Evolutionary conservation across 768 basidiomycete genomes (phyloP).

Genomic region (Lactarius sp.): DNA sequence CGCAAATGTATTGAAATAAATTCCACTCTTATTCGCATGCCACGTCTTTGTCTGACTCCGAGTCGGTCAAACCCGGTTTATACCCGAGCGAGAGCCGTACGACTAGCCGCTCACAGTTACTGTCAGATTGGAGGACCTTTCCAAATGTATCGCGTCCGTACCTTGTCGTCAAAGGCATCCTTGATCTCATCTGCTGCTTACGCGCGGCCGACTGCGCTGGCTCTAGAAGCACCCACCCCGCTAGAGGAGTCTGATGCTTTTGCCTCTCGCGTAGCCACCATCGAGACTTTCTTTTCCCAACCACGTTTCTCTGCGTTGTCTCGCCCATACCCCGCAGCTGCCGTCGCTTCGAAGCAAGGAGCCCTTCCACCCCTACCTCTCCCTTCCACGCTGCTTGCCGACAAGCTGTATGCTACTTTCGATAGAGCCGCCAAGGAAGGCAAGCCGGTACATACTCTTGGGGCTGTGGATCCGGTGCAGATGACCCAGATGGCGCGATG

Average conservation of each 20-base stretch:
- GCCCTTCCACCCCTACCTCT: constrained; percentile 73
- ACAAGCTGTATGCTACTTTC: constrained; percentile 77
- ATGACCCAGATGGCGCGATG: constrained; percentile 91
- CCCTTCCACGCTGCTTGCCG: constrained; percentile 70
- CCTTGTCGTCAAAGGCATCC: constrained; percentile 5
- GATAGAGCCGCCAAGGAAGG: constrained; percentile 55
- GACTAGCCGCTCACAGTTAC: neutral
- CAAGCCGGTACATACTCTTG: constrained; percentile 83
- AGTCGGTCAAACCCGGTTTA: neutral
- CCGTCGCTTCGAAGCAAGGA: constrained; percentile 87
- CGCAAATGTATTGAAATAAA: constrained; percentile 20
- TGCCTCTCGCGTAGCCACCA: constrained; percentile 53
- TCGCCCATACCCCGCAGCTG: constrained; percentile 74
- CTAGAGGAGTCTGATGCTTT: constrained; percentile 57
- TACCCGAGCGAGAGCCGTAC: neutral
- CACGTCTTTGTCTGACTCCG: neutral
- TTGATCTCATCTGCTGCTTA: constrained; percentile 12
- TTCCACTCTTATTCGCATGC: neutral
- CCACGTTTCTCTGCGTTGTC: constrained; percentile 70
- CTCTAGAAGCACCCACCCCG: constrained; percentile 51
- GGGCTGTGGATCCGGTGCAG: constrained; percentile 89
- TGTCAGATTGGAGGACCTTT: neutral
- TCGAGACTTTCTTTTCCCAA: constrained; percentile 67
- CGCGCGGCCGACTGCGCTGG: constrained; percentile 33
- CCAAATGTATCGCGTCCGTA: constrained; percentile 20